Percentiles rank a stretch among this genome's conserved stretches.
These are phyloP conservation scores for Linderina pennispora DNA, from an alignment of 192 early-diverging fungal genomes.

Conservation along the genomic window DNA sequence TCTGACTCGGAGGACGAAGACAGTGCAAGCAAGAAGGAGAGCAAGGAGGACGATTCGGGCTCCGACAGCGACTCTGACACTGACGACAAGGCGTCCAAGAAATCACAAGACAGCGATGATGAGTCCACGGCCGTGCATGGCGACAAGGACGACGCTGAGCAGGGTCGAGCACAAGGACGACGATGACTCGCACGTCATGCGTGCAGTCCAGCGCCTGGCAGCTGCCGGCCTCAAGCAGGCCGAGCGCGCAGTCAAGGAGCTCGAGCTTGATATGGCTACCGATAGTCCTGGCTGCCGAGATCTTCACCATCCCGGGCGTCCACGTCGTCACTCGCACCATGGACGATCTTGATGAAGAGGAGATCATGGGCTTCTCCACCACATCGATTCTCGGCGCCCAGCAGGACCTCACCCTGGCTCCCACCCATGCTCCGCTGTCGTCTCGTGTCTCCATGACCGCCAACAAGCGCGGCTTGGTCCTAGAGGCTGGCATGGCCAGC, in stretches of 20 bases:
- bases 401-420: too few species aligned
- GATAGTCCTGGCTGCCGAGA: constrained; percentile 10
- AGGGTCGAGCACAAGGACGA: background rate
- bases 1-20: constrained; percentile 1
- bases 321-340: constrained; percentile 5
- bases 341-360: too few species aligned
- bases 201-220: constrained; percentile 31
- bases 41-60: constrained; percentile 9
- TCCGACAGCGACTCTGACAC: constrained; percentile 14
- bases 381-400: too few species aligned
- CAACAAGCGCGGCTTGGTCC: background rate
- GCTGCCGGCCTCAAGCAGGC: constrained; percentile 31
- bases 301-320: constrained; percentile 20
- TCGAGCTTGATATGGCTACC: constrained; percentile 22
- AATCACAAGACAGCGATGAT: background rate
- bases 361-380: too few species aligned
- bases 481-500: background rate
- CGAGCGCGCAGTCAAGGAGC: constrained; percentile 26
- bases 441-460: too few species aligned
- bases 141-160: background rate
- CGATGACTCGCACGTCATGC: constrained; percentile 5
- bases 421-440: too few species aligned
- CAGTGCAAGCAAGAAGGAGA: background rate
- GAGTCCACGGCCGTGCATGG: constrained; percentile 1
- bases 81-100: constrained; percentile 3